Conservation (phyloP, 2,329 filamentous ascomycete species). For the Pseudopithomyces chartarum region DNA sequence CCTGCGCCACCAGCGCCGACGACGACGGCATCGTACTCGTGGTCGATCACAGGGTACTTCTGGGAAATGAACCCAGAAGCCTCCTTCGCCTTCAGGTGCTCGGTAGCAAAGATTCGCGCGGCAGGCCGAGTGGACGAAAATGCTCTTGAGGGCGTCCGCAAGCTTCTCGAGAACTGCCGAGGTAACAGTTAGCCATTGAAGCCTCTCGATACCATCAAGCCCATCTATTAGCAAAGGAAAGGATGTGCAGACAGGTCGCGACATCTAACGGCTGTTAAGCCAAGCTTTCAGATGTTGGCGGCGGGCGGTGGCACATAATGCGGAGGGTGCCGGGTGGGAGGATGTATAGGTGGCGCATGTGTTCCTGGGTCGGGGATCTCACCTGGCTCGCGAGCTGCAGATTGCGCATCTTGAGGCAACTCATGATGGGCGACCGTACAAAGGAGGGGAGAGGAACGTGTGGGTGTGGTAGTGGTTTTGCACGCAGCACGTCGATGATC, state of each 20-base stretch:
- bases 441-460: slow-evolving; percentile 31
- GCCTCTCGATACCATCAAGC: not conserved
- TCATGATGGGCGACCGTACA: slow-evolving; percentile 40
- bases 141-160: slow-evolving; percentile 70
- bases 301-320: slow-evolving; percentile 12
- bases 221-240: not conserved
- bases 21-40: slow-evolving; percentile 98
- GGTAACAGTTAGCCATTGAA: slow-evolving; percentile 37
- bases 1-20: slow-evolving; percentile 83
- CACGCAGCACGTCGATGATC: slow-evolving; percentile 29
- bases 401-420: slow-evolving; percentile 47
- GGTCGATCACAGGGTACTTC: slow-evolving; percentile 97
- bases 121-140: slow-evolving; percentile 88
- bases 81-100: slow-evolving; percentile 89
- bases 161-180: slow-evolving; percentile 65
- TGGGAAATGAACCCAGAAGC: slow-evolving; percentile 82
- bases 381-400: slow-evolving; percentile 46
- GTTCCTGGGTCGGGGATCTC: slow-evolving; percentile 22
- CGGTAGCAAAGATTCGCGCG: slow-evolving; percentile 83
- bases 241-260: not conserved
- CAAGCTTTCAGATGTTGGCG: slow-evolving; percentile 5
- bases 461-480: slow-evolving; percentile 28
- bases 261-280: not conserved
- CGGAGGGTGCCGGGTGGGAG: slow-evolving; percentile 29
- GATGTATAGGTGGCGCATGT: slow-evolving; percentile 17